Evolutionary conservation across 2,329 filamentous ascomycete genomes (phyloP).

Genomic region (Aspergillus sp.): DNA sequence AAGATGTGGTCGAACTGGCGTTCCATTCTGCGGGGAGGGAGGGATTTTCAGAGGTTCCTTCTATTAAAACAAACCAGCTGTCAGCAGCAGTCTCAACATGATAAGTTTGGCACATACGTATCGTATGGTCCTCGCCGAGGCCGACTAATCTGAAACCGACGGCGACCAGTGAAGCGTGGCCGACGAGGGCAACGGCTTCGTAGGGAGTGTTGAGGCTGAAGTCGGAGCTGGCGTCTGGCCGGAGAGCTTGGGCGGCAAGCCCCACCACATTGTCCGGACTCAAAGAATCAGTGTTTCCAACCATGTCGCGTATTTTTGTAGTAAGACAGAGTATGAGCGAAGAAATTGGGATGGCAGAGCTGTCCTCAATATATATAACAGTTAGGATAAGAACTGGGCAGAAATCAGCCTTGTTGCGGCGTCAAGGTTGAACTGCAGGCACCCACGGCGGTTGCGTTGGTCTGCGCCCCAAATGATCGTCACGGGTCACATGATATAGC

Average conservation of each 20-base stretch:
- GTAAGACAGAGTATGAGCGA: not conserved
- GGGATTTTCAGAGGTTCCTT: slow-evolving; percentile 27
- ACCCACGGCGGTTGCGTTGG: not conserved
- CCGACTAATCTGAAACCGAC: slow-evolving; percentile 80
- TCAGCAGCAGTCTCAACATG: not conserved
- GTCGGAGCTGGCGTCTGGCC: slow-evolving; percentile 25
- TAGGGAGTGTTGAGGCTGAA: slow-evolving; percentile 52
- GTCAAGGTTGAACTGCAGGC: not conserved
- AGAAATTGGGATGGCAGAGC: no score
- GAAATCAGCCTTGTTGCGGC: not conserved
- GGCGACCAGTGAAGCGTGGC: slow-evolving; percentile 78
- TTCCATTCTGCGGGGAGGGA: slow-evolving; percentile 80
- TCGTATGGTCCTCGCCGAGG: slow-evolving; percentile 76
- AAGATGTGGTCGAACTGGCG: slow-evolving; percentile 67
- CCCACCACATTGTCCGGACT: slow-evolving; percentile 30
- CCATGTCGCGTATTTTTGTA: slow-evolving; percentile 7
- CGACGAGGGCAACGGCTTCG: slow-evolving; percentile 80
- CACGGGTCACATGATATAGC: not conserved
- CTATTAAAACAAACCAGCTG: slow-evolving; percentile 13
- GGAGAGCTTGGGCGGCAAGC: slow-evolving; percentile 33
- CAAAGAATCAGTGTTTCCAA: slow-evolving; percentile 26
- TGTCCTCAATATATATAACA: not conserved
- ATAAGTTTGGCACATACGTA: slow-evolving; percentile 50
- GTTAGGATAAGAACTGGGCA: not conserved
- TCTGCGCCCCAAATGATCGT: not conserved